phyloP scores from a whole-genome alignment of 768 basidiomycete genomes.

The Boletus sp. region DNA sequence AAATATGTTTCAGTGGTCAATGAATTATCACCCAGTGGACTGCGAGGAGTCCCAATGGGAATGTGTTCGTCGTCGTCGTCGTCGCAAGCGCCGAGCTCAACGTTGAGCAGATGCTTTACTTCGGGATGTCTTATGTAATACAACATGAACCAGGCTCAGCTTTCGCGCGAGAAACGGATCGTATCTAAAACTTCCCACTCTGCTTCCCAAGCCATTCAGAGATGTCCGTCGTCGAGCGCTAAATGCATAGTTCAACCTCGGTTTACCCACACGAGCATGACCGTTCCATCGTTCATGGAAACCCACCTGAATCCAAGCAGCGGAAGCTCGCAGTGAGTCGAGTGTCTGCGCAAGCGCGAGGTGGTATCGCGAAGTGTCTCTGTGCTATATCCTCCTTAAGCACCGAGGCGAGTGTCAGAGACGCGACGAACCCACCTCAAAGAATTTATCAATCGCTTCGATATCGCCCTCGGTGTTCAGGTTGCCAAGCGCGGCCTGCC shows the following conservation, averaged over 20 bases:
- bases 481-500: conserved; percentile 36
- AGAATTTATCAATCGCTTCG: conserved; percentile 62
- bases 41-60: neutral
- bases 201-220: conserved; percentile 44
- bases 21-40: conserved; percentile 11
- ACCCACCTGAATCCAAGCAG: conserved; percentile 60
- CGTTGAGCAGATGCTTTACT: neutral
- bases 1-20: conserved; percentile 6
- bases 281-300: neutral
- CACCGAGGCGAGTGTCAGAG: neutral
- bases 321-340: conserved; percentile 61
- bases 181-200: neutral
- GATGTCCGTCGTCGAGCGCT: conserved; percentile 62
- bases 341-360: conserved; percentile 62
- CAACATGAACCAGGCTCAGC: neutral
- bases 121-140: conserved; percentile 14
- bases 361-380: conserved; percentile 67
- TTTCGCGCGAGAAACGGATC: neutral
- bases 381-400: conserved; percentile 39
- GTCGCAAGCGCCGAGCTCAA: neutral
- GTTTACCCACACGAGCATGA: neutral
- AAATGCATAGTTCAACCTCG: conserved; percentile 1
- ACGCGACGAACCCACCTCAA: conserved; percentile 49
- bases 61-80: conserved; percentile 11
- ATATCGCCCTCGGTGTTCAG: conserved; percentile 71